Evolutionary conservation across 1,284 basidiomycete genomes (phyloP), one percentile per base, ranked within the genome.

Genomic region (Pascua guehoae): DNA sequence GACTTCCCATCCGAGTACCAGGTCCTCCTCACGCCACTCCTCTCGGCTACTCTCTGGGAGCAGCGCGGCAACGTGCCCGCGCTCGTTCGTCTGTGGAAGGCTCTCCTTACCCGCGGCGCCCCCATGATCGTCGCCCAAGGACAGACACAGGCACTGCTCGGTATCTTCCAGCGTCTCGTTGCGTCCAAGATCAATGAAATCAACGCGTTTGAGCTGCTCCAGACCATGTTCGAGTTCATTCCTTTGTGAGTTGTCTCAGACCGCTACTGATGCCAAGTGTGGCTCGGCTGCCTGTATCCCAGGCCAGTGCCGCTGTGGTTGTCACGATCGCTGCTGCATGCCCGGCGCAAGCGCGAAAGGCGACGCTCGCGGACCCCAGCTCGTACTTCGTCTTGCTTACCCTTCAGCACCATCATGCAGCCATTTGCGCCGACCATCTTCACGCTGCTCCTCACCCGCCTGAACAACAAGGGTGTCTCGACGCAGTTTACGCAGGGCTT

Each of bases 51-150:
- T 2, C 83, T 89, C 16, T 99, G 96, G 95, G 88, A 91, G 73
- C 89, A 92, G 70, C 88, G 94, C 63, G 95, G 95, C n/a, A 95
- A 89, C 69, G 86, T 98, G 18, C 95, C 95, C 0, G 94, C 93
- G 2, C 83, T 98, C 1, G 93, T 96, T 10, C 86, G 91, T 61
- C 81, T 98, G 10, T 81, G 98, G 54, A 87, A 87, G 61, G 91
- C 92, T 0, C 94, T 92, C 78, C 79, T 99, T 12, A 77, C 81
- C 2, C 83, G 87, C 32, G 93, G 91, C 56, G 82, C 85, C 0
- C 67, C 71, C 1, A 78, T 85, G 61, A 88, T 98, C 78, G 81
- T 88, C n/a, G 81, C 80, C 8, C 80, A 83, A 15, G 86, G 86
- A 1, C 91, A 95, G 69, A 78, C 95, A 17, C 83, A 85, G 38